Percentiles rank a stretch among this genome's conserved stretches.
These are phyloP conservation scores for Nymphaea colorata DNA, from an alignment of 164 flowering plant species.

Conservation along the genomic window DNA sequence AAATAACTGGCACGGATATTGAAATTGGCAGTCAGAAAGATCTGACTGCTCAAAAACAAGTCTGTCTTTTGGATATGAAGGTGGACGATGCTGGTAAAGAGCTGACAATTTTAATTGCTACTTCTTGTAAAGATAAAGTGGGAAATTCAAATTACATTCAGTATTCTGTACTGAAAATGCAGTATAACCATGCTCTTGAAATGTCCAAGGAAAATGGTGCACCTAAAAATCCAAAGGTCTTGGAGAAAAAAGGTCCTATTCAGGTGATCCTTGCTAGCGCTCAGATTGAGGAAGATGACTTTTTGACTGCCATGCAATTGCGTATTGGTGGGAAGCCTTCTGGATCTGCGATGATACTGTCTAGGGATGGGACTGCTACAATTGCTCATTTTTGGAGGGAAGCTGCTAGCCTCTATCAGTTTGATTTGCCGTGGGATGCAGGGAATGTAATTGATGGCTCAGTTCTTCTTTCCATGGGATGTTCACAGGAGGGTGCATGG, in stretches of 20 bases:
- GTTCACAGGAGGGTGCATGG: conserved; percentile 80
- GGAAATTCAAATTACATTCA: conserved; percentile 84
- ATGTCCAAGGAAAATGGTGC: conserved; percentile 14
- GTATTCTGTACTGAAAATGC: conserved; percentile 82
- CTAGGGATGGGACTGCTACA: conserved; percentile 96
- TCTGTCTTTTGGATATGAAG: conserved; percentile 94
- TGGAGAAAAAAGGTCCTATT: conserved; percentile 79
- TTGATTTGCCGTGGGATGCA: conserved; percentile 89
- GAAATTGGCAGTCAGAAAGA: conserved; percentile 82
- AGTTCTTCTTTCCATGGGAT: conserved; percentile 61
- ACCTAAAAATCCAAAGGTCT: conserved; percentile 23
- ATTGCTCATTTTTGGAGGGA: conserved; percentile 57
- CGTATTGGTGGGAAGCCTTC: conserved; percentile 89
- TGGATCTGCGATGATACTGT: conserved; percentile 73
- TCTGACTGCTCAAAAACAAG: conserved; percentile 75
- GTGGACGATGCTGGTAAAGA: conserved; percentile 61
- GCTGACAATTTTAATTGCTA: conserved; percentile 73
- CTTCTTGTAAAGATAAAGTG: conserved; percentile 67
- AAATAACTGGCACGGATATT: conserved; percentile 68
- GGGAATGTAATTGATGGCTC: conserved; percentile 96
- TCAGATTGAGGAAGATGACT: conserved; percentile 76
- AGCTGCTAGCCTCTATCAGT: conserved; percentile 67
- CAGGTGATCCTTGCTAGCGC: conserved; percentile 93
- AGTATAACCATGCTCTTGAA: conserved; percentile 41
- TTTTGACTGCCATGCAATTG: conserved; percentile 75